Evolutionary conservation across 2,329 filamentous ascomycete species (phyloP).

Genomic region (Xylogone sp.): DNA sequence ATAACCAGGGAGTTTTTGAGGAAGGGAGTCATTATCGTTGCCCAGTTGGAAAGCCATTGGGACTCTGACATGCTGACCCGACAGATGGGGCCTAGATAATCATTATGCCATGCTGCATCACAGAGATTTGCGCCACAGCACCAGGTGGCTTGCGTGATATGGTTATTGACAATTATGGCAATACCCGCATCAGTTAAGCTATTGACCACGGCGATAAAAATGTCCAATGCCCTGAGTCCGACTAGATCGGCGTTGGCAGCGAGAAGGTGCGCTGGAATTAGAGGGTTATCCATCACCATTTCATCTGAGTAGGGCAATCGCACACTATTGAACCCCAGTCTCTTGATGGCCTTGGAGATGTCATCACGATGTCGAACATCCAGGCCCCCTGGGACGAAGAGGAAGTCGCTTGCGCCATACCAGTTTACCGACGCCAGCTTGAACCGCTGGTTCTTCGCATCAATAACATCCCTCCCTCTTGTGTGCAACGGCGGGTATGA

Average conservation of each 20-base stretch:
- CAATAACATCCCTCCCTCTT: slow-evolving; percentile 56
- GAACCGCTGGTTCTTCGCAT: slow-evolving; percentile 51
- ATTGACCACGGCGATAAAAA: slow-evolving; percentile 46
- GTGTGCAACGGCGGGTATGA: slow-evolving; percentile 51
- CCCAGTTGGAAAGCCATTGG: slow-evolving; percentile 65
- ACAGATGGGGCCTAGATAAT: slow-evolving; percentile 56
- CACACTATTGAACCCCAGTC: slow-evolving; percentile 67
- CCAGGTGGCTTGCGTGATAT: slow-evolving; percentile 67
- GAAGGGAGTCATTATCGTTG: slow-evolving; percentile 57
- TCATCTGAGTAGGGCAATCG: slow-evolving; percentile 67
- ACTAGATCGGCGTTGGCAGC: slow-evolving; percentile 57
- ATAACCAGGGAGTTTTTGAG: slow-evolving; percentile 58
- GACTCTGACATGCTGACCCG: slow-evolving; percentile 60
- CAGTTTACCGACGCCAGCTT: slow-evolving; percentile 65
- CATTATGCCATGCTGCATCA: slow-evolving; percentile 64
- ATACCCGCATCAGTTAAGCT: slow-evolving; percentile 8
- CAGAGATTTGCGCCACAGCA: slow-evolving; percentile 67
- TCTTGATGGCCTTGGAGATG: slow-evolving; percentile 57
- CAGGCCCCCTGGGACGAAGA: slow-evolving; percentile 60
- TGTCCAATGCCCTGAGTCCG: slow-evolving; percentile 53
- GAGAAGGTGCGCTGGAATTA: slow-evolving; percentile 46
- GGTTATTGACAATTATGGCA: slow-evolving; percentile 48
- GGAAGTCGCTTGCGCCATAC: slow-evolving; percentile 67
- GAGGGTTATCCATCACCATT: slow-evolving; percentile 58
- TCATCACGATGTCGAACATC: slow-evolving; percentile 57